Evolutionary conservation across 441 rosid species (phyloP), one percentile per base, ranked within the genome.

Genomic region (Melastoma candidum): DNA sequence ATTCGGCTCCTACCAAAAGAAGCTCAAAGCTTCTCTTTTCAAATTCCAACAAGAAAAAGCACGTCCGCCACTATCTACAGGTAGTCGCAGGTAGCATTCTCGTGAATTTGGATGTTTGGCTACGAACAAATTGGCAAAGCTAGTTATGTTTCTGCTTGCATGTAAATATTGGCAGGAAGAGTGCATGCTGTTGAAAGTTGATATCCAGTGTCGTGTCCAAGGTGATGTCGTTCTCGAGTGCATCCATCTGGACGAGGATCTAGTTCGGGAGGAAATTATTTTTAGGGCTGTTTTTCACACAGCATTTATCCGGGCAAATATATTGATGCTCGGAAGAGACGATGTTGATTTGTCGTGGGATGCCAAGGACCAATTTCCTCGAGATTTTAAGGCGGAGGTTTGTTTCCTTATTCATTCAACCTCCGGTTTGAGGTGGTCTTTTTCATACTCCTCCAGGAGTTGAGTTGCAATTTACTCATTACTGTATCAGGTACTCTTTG

Each of bases 401-500:
- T 32, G 6, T 32, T 77, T 64, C 50, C 39, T 52, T 65, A 49
- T 61, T 48, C 48, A 48, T 68, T 65, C 41, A 4, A 32, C 7
- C 36, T 6, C 36, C 2, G 44, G 68, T 73, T 57, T 59, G 36
- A 64, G 14, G 12, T 47, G 67, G 55, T 14, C 11, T 4, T 53
- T 26, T 56, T 54, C 53, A 32, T 70, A 68, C 71, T 66, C 72
- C 67, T 74, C 69, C 68, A 62, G 80, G 70, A 68, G 76, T 86
- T 93, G 86, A 84, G 77, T 77, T 68, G 22, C 22, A 69, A 67
- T 76, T 60, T 52, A 66, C 83, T 79, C 82, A 74, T 71, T 68
- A 76, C 65, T 81, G 79, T 77, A 71, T 75, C 98, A 93, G 97
- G 92, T 89, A 51, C 85, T 81, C 68, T 93, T 93, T 68, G 72